Percentiles rank a stretch among this genome's conserved stretches.
Evolutionary conservation across 192 early-diverging fungal species (phyloP).

Genomic region (Lobulomyces angularis): DNA sequence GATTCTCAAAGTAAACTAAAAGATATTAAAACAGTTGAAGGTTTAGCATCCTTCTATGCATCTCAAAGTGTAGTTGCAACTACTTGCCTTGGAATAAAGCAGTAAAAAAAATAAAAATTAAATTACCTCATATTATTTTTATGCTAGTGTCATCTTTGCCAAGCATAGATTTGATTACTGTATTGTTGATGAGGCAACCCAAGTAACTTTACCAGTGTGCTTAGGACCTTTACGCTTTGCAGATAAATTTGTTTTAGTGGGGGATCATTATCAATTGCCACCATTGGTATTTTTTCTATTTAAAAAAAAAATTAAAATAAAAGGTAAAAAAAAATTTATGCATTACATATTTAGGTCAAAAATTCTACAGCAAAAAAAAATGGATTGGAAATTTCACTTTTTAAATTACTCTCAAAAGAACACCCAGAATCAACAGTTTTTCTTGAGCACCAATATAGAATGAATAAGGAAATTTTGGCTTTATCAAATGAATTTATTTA

Average conservation of each 20-base stretch:
- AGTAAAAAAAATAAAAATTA: slow-evolving; percentile 33
- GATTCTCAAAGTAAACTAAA: background rate
- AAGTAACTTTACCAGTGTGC: slow-evolving; percentile 81
- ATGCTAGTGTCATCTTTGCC: slow-evolving; percentile 50
- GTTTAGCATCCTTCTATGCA: slow-evolving; percentile 48
- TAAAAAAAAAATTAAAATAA: background rate
- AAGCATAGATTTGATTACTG: slow-evolving; percentile 82
- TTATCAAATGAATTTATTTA: slow-evolving; percentile 77
- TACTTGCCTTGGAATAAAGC: slow-evolving; percentile 75
- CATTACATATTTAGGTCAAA: slow-evolving; percentile 27
- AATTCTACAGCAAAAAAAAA: slow-evolving; percentile 37
- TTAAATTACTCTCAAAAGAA: slow-evolving; percentile 64
- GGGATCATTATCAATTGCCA: slow-evolving; percentile 89
- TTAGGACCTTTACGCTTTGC: slow-evolving; percentile 76
- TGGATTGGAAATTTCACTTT: slow-evolving; percentile 57
- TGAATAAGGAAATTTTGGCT: slow-evolving; percentile 82
- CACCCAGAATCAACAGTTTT: slow-evolving; percentile 65
- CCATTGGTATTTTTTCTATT: slow-evolving; percentile 51
- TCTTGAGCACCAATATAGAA: slow-evolving; percentile 80
- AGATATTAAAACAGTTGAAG: slow-evolving; percentile 38
- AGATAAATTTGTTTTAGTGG: slow-evolving; percentile 78
- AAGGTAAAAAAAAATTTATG: slow-evolving; percentile 2
- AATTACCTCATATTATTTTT: slow-evolving; percentile 1
- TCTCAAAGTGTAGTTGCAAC: slow-evolving; percentile 63
- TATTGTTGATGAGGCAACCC: slow-evolving; percentile 93